phyloP scores from a whole-genome alignment of 192 early-diverging fungal genomes.

The Coemansia sp. region DNA sequence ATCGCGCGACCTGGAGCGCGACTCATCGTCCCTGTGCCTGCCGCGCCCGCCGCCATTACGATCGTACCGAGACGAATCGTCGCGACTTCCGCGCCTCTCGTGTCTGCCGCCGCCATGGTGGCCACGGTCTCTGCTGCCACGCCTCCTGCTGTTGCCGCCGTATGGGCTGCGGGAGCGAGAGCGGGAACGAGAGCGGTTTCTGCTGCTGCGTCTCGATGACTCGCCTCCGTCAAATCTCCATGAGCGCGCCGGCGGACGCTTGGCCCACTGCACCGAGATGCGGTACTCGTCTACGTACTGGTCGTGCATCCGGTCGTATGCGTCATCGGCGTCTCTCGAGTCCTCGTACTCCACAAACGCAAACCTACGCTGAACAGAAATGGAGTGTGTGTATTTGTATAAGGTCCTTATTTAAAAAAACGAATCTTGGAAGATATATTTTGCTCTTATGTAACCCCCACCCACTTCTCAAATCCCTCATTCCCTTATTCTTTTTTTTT shows the following conservation, averaged over 20 bases:
- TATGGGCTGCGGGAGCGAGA: conserved; percentile 51
- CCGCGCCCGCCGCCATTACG: background rate
- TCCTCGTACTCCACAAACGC: conserved; percentile 97
- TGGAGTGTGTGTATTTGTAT: no score
- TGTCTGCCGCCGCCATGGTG: conserved; percentile 19
- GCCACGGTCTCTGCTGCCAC: conserved; percentile 18
- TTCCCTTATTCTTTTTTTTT: no score
- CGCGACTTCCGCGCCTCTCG: conserved; percentile 6
- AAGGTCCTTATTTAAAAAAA: background rate
- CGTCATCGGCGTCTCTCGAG: conserved; percentile 86
- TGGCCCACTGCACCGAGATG: conserved; percentile 90
- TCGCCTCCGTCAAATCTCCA: conserved; percentile 78
- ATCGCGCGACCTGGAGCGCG: conserved; percentile 2
- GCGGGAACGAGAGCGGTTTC: conserved; percentile 9
- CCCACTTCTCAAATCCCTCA: no score
- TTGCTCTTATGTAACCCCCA: no score
- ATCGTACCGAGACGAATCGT: background rate
- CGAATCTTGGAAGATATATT: no score
- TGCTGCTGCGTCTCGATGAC: conserved; percentile 32
- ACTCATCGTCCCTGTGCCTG: background rate
- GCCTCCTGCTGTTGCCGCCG: conserved; percentile 6
- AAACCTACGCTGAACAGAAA: conserved; percentile 58
- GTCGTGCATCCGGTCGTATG: conserved; percentile 92
- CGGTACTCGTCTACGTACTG: conserved; percentile 75
- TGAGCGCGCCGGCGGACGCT: conserved; percentile 74